A percentile compares a stretch with the other conserved stretches of the same genome.
Conservation (phyloP, 192 early-diverging fungal genomes). For the Dissophora ornata region DNA sequence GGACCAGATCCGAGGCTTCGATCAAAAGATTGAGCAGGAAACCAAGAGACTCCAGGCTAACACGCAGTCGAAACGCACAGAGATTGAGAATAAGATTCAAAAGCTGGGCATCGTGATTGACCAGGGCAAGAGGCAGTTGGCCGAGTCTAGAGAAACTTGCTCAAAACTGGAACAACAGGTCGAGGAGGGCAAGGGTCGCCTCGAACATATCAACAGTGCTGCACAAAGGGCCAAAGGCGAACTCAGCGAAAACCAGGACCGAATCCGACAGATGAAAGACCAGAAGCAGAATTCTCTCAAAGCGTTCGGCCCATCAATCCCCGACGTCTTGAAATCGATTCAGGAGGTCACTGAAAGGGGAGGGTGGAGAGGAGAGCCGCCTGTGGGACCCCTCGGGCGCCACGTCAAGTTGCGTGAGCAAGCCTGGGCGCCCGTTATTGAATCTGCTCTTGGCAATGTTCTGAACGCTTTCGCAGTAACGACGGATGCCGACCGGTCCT, state of each 20-base stretch:
- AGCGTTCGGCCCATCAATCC: conserved; percentile 77
- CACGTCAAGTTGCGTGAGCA: conserved; percentile 68
- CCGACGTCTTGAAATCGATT: conserved; percentile 69
- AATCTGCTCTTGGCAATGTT: conserved; percentile 68
- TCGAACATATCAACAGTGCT: background rate
- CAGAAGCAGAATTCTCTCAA: conserved; percentile 74
- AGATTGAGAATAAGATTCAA: conserved; percentile 55
- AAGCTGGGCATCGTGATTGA: conserved; percentile 51
- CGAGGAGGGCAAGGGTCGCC: conserved; percentile 6
- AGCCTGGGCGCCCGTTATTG: conserved; percentile 69
- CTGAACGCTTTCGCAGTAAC: conserved; percentile 79
- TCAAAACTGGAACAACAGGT: conserved; percentile 7
- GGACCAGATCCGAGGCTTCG: conserved; percentile 54
- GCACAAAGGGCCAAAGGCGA: conserved; percentile 30
- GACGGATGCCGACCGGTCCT: conserved; percentile 68
- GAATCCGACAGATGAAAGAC: conserved; percentile 62
- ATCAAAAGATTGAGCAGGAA: conserved; percentile 65
- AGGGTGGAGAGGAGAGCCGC: conserved; percentile 57
- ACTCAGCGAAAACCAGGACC: conserved; percentile 9
- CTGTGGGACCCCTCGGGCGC: conserved; percentile 79
- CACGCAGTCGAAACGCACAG: conserved; percentile 44
- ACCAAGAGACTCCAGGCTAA: conserved; percentile 34
- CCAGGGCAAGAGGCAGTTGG: conserved; percentile 35
- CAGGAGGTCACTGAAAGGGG: conserved; percentile 52
- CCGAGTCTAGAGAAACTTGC: conserved; percentile 10